phyloP scores from a whole-genome alignment of 2,329 filamentous ascomycete species.

The Lachnellula subtilissima region DNA sequence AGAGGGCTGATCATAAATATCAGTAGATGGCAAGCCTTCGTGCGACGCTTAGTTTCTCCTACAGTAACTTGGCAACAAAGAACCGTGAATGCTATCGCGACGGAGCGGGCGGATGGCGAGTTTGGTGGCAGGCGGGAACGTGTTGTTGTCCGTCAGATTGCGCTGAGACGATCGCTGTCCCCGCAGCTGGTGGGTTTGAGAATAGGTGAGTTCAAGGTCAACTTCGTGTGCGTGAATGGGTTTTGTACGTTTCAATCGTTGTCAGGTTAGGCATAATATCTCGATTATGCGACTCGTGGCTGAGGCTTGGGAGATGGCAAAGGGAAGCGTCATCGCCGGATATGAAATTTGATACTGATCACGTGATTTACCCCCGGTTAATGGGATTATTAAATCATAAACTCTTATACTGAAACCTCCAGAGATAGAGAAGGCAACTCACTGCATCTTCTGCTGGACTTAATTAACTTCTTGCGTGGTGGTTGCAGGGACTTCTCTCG shows the following conservation, averaged over 20 bases:
- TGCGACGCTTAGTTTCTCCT: background rate
- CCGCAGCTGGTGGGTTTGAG: background rate
- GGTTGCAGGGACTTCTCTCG: too few relatives aligned
- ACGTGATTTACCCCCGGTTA: too few relatives aligned
- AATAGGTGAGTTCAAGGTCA: background rate
- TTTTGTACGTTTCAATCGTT: constrained; percentile 5
- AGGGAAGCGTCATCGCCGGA: too few relatives aligned
- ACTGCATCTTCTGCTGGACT: too few relatives aligned
- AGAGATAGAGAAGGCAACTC: too few relatives aligned
- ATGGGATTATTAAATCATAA: too few relatives aligned
- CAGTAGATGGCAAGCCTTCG: background rate
- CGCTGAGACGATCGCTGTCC: constrained; percentile 1
- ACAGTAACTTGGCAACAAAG: background rate
- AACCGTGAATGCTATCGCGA: background rate
- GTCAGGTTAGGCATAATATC: constrained; percentile 4
- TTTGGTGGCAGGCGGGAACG: background rate
- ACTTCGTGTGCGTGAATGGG: background rate
- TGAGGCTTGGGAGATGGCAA: constrained; percentile 1
- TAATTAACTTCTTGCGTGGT: too few relatives aligned
- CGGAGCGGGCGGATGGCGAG: background rate
- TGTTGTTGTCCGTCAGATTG: background rate
- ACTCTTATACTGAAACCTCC: too few relatives aligned
- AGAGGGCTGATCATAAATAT: background rate
- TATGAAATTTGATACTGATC: too few relatives aligned
- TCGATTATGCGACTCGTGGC: constrained; percentile 10